These are phyloP conservation scores for Fusarium graminum DNA, from an alignment of 2,329 filamentous ascomycete species.

Conservation along the genomic window DNA sequence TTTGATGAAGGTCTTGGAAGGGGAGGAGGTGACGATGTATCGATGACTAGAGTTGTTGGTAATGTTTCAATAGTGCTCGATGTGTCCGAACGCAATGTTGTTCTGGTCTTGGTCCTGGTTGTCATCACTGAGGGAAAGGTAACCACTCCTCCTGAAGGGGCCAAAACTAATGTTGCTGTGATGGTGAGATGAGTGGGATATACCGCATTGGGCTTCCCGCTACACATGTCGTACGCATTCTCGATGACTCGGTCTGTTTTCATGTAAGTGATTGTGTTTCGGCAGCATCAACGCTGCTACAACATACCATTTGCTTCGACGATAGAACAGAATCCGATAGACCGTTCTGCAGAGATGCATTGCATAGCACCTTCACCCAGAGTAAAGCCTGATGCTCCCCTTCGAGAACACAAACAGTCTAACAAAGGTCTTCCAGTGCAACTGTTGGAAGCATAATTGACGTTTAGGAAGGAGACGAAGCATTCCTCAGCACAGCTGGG, in stretches of 20 bases:
- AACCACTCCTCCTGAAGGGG: slow-evolving; percentile 49
- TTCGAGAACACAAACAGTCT: slow-evolving; percentile 72
- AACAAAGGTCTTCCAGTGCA: slow-evolving; percentile 67
- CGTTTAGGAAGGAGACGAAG: slow-evolving; percentile 71
- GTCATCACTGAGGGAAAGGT: slow-evolving; percentile 47
- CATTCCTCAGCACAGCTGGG: slow-evolving; percentile 72
- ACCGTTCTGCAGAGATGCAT: slow-evolving; percentile 70
- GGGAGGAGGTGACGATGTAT: slow-evolving; percentile 45
- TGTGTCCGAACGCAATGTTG: slow-evolving; percentile 13
- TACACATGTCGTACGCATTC: slow-evolving; percentile 71
- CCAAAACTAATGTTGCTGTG: slow-evolving; percentile 66
- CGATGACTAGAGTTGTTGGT: slow-evolving; percentile 50
- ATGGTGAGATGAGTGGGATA: slow-evolving; percentile 70
- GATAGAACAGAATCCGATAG: slow-evolving; percentile 64
- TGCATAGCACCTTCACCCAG: slow-evolving; percentile 78
- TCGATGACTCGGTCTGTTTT: slow-evolving; percentile 57
- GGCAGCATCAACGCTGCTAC: neutral
- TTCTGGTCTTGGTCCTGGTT: slow-evolving; percentile 25
- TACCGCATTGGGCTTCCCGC: slow-evolving; percentile 61
- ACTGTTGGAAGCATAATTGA: slow-evolving; percentile 65
- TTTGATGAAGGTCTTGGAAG: slow-evolving; percentile 30
- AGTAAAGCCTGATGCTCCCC: slow-evolving; percentile 73
- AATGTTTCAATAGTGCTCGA: slow-evolving; percentile 38
- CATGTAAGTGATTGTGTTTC: slow-evolving; percentile 31
- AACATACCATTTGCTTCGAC: slow-evolving; percentile 56